Percentiles rank a stretch among this genome's conserved stretches.
phyloP scores from a whole-genome alignment of 345 rosid genomes.

The Clausena lansium region DNA sequence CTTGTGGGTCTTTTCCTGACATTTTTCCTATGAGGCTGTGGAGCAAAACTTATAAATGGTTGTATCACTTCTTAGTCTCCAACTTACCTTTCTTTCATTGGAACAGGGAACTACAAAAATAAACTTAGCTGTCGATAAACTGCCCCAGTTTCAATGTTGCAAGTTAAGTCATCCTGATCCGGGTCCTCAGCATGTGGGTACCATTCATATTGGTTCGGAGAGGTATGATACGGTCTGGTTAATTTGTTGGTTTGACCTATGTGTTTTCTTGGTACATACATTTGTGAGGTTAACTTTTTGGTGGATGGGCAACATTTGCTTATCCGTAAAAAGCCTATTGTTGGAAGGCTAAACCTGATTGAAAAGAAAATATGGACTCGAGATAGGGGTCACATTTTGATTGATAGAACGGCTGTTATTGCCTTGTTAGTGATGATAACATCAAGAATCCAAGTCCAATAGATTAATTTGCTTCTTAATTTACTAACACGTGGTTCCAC shows the following conservation, averaged over 20 bases:
- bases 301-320: not conserved
- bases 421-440: not conserved
- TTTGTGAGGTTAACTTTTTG: not conserved
- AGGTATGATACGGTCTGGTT: constrained; percentile 30
- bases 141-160: constrained; percentile 50
- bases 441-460: not conserved
- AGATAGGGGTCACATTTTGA: not conserved
- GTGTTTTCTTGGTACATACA: not conserved
- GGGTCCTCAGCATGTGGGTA: constrained; percentile 57
- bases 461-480: not conserved
- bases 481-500: not conserved
- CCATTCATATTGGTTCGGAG: constrained; percentile 54
- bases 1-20: not conserved
- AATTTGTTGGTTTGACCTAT: not conserved
- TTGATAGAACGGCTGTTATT: not conserved
- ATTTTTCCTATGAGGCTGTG: not conserved
- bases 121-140: constrained; percentile 43
- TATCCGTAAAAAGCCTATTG: not conserved
- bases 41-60: not conserved
- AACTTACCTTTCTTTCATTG: not conserved
- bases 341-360: constrained; percentile 1
- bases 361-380: not conserved
- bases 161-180: constrained; percentile 36
- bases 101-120: constrained; percentile 58
- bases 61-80: not conserved